These are phyloP conservation scores for Phytopythium mirpurense DNA, from an alignment of 352 stramenopile genomes.

Conservation along the genomic window DNA sequence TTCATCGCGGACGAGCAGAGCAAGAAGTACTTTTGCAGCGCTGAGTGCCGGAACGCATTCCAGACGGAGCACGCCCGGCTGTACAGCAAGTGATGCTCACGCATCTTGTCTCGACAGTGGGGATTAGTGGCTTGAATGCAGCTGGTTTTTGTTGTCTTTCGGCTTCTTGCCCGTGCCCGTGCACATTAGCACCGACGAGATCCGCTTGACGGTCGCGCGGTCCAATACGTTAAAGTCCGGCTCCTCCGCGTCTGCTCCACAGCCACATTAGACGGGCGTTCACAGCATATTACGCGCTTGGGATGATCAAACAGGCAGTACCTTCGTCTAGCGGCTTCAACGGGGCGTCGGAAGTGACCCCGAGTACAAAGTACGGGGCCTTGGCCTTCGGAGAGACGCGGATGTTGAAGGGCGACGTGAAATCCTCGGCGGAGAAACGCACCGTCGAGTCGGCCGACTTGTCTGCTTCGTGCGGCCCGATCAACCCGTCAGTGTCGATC, in stretches of 20 bases:
- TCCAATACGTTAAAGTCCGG: conserved; percentile 73
- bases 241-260: conserved; percentile 39
- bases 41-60: conserved; percentile 33
- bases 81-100: conserved; percentile 1
- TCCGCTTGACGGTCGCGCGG: conserved; percentile 67
- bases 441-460: not conserved
- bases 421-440: conserved; percentile 37
- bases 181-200: conserved; percentile 65
- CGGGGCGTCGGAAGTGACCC: conserved; percentile 20
- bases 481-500: not conserved
- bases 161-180: conserved; percentile 56
- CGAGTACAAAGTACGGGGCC: conserved; percentile 55
- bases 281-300: too few relatives aligned
- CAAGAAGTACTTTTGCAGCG: conserved; percentile 48
- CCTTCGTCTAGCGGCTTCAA: conserved; percentile 29
- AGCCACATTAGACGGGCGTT: not conserved
- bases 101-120: too few relatives aligned
- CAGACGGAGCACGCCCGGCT: conserved; percentile 51
- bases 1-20: conserved; percentile 41
- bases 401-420: conserved; percentile 77
- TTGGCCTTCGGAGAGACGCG: conserved; percentile 55
- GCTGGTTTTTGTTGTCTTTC: conserved; percentile 19
- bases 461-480: not conserved
- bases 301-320: conserved; percentile 7
- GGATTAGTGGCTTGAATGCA: too few relatives aligned